A percentile compares a stretch with the other conserved stretches of the same genome.
Evolutionary conservation across 495 filamentous ascomycete genomes (phyloP).

Genomic region (Pseudomonodictys pantanalensis): DNA sequence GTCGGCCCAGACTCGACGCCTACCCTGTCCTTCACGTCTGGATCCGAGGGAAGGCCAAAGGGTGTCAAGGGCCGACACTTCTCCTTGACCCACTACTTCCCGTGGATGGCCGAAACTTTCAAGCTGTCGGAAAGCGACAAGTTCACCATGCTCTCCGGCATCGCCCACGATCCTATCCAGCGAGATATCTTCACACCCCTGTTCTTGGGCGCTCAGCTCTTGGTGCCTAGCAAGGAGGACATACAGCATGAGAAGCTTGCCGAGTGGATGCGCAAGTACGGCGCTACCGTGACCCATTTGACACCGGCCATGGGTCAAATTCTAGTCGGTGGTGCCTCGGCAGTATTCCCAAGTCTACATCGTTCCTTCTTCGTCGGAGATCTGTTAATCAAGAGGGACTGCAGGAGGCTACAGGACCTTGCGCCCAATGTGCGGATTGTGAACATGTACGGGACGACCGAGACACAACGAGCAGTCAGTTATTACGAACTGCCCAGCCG

Average conservation of each 20-base stretch:
- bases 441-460: slow-evolving; percentile 92
- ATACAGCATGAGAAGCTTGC: slow-evolving; percentile 87
- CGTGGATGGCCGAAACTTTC: slow-evolving; percentile 89
- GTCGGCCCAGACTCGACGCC: slow-evolving; percentile 90
- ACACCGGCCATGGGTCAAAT: slow-evolving; percentile 98
- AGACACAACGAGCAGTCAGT: slow-evolving; percentile 81
- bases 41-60: slow-evolving; percentile 80
- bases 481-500: slow-evolving; percentile 81
- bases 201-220: slow-evolving; percentile 77
- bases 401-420: slow-evolving; percentile 70
- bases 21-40: slow-evolving; percentile 81
- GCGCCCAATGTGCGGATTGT: slow-evolving; percentile 78
- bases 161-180: slow-evolving; percentile 83
- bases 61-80: slow-evolving; percentile 89
- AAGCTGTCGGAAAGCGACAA: slow-evolving; percentile 67
- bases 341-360: slow-evolving; percentile 72
- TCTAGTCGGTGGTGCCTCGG: slow-evolving; percentile 74
- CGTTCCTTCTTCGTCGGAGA: slow-evolving; percentile 94
- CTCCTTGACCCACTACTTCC: slow-evolving; percentile 80
- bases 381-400: slow-evolving; percentile 82
- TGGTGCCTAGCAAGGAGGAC: slow-evolving; percentile 79
- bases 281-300: slow-evolving; percentile 81
- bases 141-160: slow-evolving; percentile 71
- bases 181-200: slow-evolving; percentile 92
- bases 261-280: slow-evolving; percentile 82